Evolutionary conservation across 1,139 yeast genomes (phyloP).

Genomic region (Suhomyces bolitotheri): DNA sequence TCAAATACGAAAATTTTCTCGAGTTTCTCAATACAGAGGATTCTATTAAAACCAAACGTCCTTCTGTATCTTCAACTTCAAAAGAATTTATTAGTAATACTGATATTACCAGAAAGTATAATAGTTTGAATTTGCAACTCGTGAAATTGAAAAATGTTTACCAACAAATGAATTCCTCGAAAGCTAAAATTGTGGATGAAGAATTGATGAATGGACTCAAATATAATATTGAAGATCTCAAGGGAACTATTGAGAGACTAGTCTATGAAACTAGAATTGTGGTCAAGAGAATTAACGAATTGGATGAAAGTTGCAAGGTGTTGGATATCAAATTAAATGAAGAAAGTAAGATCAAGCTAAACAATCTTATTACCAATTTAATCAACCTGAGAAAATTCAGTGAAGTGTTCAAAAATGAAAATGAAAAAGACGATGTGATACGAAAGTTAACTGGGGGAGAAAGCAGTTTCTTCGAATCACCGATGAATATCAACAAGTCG

Average conservation of each 20-base stretch:
- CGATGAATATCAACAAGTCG: not conserved
- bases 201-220: slow-evolving; percentile 38
- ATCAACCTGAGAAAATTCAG: slow-evolving; percentile 37
- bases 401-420: slow-evolving; percentile 30
- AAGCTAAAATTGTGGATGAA: slow-evolving; percentile 34
- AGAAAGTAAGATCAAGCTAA: slow-evolving; percentile 30
- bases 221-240: slow-evolving; percentile 59
- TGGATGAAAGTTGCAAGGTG: slow-evolving; percentile 61
- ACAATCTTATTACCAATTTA: slow-evolving; percentile 37
- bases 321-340: slow-evolving; percentile 45
- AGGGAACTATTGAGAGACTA: slow-evolving; percentile 71
- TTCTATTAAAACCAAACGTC: not conserved
- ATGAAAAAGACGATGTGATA: slow-evolving; percentile 33
- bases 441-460: slow-evolving; percentile 30
- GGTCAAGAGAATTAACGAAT: slow-evolving; percentile 72
- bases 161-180: slow-evolving; percentile 31
- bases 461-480: slow-evolving; percentile 10
- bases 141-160: slow-evolving; percentile 32
- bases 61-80: not conserved
- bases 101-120: slow-evolving; percentile 26
- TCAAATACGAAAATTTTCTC: slow-evolving; percentile 15
- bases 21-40: slow-evolving; percentile 4
- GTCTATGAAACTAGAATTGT: slow-evolving; percentile 78
- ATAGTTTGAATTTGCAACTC: slow-evolving; percentile 34
- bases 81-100: slow-evolving; percentile 15